These are phyloP conservation scores for Dictyostelium brefeldianum DNA, from an alignment of 78 protist species.

Conservation along the genomic window DNA sequence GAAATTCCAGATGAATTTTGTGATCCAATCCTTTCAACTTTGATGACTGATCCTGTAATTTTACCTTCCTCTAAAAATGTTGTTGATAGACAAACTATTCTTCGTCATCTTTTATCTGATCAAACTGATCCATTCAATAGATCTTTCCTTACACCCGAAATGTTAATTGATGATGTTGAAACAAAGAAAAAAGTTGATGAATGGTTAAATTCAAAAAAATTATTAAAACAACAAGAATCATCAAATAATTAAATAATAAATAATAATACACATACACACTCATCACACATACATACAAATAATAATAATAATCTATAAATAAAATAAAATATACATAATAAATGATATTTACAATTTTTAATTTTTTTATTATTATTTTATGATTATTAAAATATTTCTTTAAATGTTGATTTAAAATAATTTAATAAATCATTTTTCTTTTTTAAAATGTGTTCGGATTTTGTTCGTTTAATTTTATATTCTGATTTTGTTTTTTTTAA, in stretches of 20 bases:
- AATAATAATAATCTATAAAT: neutral
- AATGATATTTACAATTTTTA: too few species aligned
- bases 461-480: neutral
- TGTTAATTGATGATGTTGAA: slow-evolving; percentile 62
- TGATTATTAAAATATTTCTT: neutral
- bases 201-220: slow-evolving; percentile 31
- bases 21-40: slow-evolving; percentile 80
- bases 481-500: slow-evolving; percentile 12
- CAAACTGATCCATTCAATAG: slow-evolving; percentile 88
- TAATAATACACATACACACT: neutral
- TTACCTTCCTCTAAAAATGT: slow-evolving; percentile 65
- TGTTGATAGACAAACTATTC: slow-evolving; percentile 76
- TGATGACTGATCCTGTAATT: slow-evolving; percentile 88
- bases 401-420: neutral
- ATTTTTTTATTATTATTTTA: neutral
- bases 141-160: slow-evolving; percentile 53
- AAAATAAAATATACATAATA: too few species aligned
- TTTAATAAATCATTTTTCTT: neutral
- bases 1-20: slow-evolving; percentile 83
- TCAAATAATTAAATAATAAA: neutral
- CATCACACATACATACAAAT: neutral
- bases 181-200: slow-evolving; percentile 53
- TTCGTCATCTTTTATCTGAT: slow-evolving; percentile 73
- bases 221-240: slow-evolving; percentile 23
- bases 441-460: slow-evolving; percentile 3